These are phyloP conservation scores for Lasiodiplodia citricola DNA, from an alignment of 2,329 filamentous ascomycete genomes.

Conservation along the genomic window DNA sequence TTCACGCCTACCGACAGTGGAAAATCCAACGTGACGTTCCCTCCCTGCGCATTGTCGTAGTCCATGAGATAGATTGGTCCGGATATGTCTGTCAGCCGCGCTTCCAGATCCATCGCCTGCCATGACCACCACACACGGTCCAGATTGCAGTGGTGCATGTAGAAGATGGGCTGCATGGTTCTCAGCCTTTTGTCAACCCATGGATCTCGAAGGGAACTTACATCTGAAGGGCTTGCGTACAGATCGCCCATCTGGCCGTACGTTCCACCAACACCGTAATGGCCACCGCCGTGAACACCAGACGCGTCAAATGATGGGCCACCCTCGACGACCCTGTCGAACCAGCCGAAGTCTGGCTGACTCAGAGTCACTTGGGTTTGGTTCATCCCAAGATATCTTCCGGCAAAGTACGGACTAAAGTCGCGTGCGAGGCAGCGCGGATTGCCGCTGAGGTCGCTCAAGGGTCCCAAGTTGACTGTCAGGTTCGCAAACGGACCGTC, in stretches of 20 bases:
- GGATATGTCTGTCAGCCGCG: constrained; percentile 35
- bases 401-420: constrained; percentile 33
- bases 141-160: constrained; percentile 54
- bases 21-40: constrained; percentile 24
- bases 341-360: constrained; percentile 27
- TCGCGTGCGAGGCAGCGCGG: constrained; percentile 48
- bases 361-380: constrained; percentile 26
- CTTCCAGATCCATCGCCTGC: constrained; percentile 52
- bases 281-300: constrained; percentile 54
- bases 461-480: constrained; percentile 55
- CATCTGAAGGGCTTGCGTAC: constrained; percentile 10
- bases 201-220: neutral
- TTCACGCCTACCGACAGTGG: constrained; percentile 19
- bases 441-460: constrained; percentile 39
- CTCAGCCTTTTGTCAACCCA: constrained; percentile 52
- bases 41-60: constrained; percentile 19
- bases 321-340: constrained; percentile 32
- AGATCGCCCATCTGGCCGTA: constrained; percentile 13
- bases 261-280: constrained; percentile 49
- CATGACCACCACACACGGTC: constrained; percentile 58
- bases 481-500: constrained; percentile 58
- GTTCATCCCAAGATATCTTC: constrained; percentile 29
- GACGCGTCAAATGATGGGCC: constrained; percentile 37
- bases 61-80: constrained; percentile 26
- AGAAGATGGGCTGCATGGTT: constrained; percentile 47